Evolutionary conservation across 108 stramenopile genomes (phyloP), one percentile per base, ranked within the genome.

Genomic region (Seminavis robusta): DNA sequence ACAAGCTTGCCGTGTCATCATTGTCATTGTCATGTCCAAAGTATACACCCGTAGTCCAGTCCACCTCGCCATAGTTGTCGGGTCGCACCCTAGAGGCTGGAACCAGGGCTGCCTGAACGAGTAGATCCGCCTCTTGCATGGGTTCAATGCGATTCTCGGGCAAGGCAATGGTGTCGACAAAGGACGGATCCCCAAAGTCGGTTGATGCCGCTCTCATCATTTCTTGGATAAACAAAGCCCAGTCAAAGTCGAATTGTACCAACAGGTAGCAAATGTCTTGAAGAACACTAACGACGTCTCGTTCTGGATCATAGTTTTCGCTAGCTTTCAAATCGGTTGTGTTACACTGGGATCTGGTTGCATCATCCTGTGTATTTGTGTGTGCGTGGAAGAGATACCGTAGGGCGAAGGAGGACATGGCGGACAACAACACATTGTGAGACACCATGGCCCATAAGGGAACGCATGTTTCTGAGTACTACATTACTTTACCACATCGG

Each of bases 11-110:
- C 56, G 32, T 7, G 47, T 41, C 9, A 19, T 32, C 51, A 7
- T 33, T 13, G 7, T 37, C 52, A 27, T 31, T 4, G 7, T 33
- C 42, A 17, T 46, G 25, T 8, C 46, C 67, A 30, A 57, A 53
- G 53, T 32, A 43, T 1, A 20, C 51, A 41, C n/a, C 59, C 4
- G 27, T 61, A 30, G 17, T 42, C 23, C 9, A 15, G 16, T 15
- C 21, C 10, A 9, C 21, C n/a, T n/a, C n/a, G n/a, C n/a, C n/a
- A n/a, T n/a, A n/a, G 7, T 1, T 31, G 38, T 19, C 33, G 19
- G 23, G 13, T 16, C 68, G 53, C n/a, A 62, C 30, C n/a, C 61
- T 43, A 15, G 68, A 56, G 48, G 32, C 55, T 9, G 68, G 61
- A 39, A 24, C 33, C 16, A 69, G 33, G 2, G 61, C 60, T 16